phyloP scores from a whole-genome alignment of 441 rosid genomes.

The Lagerstroemia fauriei region DNA sequence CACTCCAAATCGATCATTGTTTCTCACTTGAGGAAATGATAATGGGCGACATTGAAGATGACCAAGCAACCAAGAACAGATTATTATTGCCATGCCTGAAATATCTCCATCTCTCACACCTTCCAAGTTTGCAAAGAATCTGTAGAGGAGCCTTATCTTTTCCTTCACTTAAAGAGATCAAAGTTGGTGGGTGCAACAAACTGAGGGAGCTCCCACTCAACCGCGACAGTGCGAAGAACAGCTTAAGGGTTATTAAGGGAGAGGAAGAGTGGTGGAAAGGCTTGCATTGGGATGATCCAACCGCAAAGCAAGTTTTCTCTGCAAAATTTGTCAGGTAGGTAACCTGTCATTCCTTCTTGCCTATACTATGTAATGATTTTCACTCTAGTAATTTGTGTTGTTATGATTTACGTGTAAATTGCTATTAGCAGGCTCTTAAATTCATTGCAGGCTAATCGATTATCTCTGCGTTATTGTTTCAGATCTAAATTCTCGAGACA shows the following conservation, averaged over 20 bases:
- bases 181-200: background rate
- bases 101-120: background rate
- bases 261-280: background rate
- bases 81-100: background rate
- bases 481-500: too few relatives aligned
- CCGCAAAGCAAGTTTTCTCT: background rate
- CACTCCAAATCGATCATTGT: background rate
- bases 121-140: background rate
- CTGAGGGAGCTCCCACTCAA: slow-evolving; percentile 3
- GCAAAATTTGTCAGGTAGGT: background rate
- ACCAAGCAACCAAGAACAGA: background rate
- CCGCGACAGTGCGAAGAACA: background rate
- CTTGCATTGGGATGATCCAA: slow-evolving; percentile 5
- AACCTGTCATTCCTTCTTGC: background rate
- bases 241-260: background rate
- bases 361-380: background rate
- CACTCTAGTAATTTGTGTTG: background rate
- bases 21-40: background rate
- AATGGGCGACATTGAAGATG: background rate
- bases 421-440: too few relatives aligned
- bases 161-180: background rate
- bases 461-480: too few relatives aligned
- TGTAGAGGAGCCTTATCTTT: background rate
- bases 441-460: too few relatives aligned
- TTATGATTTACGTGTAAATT: too few relatives aligned